A percentile compares a stretch with the other conserved stretches of the same genome.
Evolutionary conservation across 345 rosid genomes (phyloP).

Genomic region (Crucihimalaya himalaica): DNA sequence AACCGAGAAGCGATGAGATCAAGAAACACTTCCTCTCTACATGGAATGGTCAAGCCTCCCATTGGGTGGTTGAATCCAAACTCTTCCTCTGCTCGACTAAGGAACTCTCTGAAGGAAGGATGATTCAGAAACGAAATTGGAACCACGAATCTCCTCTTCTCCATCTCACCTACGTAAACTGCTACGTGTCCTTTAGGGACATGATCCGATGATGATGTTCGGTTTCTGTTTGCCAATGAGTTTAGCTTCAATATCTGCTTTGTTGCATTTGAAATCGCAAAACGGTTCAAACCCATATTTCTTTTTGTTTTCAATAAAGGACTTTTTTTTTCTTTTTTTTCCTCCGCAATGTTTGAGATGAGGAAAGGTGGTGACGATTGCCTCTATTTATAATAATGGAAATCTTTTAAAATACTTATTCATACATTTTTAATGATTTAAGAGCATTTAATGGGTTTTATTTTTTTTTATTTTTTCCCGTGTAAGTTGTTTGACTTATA

Average conservation of each 20-base stretch:
- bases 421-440: slow-evolving; percentile 19
- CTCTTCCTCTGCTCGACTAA: slow-evolving; percentile 55
- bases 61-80: slow-evolving; percentile 52
- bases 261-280: slow-evolving; percentile 39
- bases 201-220: slow-evolving; percentile 38
- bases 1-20: slow-evolving; percentile 40
- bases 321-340: not conserved
- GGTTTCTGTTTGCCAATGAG: slow-evolving; percentile 31
- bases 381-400: slow-evolving; percentile 29
- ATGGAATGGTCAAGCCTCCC: slow-evolving; percentile 56
- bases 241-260: slow-evolving; percentile 37
- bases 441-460: slow-evolving; percentile 8
- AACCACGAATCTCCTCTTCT: slow-evolving; percentile 48
- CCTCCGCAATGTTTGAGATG: slow-evolving; percentile 29
- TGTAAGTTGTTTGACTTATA: slow-evolving; percentile 38
- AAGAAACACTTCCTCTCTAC: slow-evolving; percentile 45
- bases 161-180: slow-evolving; percentile 49
- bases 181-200: slow-evolving; percentile 55
- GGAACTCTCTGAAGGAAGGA: slow-evolving; percentile 47
- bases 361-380: slow-evolving; percentile 13
- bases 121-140: slow-evolving; percentile 49
- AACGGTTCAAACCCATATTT: slow-evolving; percentile 37
- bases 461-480: no score
- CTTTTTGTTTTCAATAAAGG: not conserved
- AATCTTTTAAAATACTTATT: not conserved